Base-by-base conservation (phyloP, 140 eudicot genomes). In the Erigeron philadelphicus region DNA sequence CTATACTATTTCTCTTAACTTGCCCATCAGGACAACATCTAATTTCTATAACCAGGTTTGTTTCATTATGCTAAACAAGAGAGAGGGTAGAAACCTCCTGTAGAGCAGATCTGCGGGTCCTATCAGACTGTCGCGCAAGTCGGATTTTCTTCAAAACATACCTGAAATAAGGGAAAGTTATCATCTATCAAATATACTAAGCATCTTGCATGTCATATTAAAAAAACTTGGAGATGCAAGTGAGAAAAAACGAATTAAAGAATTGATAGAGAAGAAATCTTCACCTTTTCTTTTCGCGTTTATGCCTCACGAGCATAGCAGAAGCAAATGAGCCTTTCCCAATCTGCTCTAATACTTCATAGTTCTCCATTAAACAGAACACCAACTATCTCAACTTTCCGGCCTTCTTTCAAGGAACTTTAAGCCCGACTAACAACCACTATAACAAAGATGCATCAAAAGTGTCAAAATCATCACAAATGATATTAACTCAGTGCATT, bases 291-390 rank as follows among this genome's bases (percentile, higher is more conserved):
- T 81, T 93, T 80, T 93, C 98, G 17, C 82, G 87, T 74, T 78
- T 89, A 76, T 93, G 98, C 92, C 71, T 84, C 72, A 93, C 98
- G 71, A 93, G 96, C 25, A 93, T 72, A 21, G 98, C 96, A 54
- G 98, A 89, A 79, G 96, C 98, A 74, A 93, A 93, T 31, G 98
- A 90, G 3, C 98, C 98, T 80, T 86, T 93, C 35, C 98, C 98
- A 70, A 93, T 85, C 84, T 93, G 98, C 86, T 85, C 98, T 44
- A 93, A 72, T 59, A 93, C 17, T 72, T 93, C 98, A 62, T 93
- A 93, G 50, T 89, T 81, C 76, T 93, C 98, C 98, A 93, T 93
- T 55, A 46, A 49, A 31, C 54, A 31, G 72, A 59, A 62, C 74
- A 76, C 64, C 74, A 38, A 66, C 35, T 17, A 25, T 47, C 53